Conservation (phyloP, 257 asterid genomes). For the Apocynum venetum region DNA sequence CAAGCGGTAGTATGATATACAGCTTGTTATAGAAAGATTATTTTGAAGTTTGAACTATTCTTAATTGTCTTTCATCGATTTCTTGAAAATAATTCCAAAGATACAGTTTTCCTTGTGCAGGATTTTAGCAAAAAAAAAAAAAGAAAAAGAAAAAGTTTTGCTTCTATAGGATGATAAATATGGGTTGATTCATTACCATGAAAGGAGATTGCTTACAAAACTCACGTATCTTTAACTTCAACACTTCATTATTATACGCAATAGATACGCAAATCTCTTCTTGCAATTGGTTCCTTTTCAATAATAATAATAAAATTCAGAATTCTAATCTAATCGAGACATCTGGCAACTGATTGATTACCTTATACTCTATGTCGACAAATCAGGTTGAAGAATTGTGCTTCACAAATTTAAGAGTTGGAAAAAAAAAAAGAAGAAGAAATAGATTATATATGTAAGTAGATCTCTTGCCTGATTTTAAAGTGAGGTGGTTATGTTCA, state of each 20-base stretch:
- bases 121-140: no score
- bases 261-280: neutral
- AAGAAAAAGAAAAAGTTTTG: no score
- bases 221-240: neutral
- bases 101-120: neutral
- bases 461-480: neutral
- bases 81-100: no score
- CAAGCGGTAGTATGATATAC: neutral
- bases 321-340: neutral
- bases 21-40: no score
- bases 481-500: no score
- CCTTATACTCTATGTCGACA: neutral
- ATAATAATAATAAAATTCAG: no score
- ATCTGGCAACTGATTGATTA: neutral
- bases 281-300: neutral
- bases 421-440: no score
- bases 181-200: neutral
- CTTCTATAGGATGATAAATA: neutral
- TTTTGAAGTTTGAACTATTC: no score
- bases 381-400: constrained; percentile 3
- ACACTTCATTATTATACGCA: neutral
- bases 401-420: neutral
- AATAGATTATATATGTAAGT: neutral
- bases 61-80: no score
- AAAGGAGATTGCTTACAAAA: neutral